Base-by-base conservation (phyloP, 2,329 filamentous ascomycete genomes). In the Beauveria caledonica region DNA sequence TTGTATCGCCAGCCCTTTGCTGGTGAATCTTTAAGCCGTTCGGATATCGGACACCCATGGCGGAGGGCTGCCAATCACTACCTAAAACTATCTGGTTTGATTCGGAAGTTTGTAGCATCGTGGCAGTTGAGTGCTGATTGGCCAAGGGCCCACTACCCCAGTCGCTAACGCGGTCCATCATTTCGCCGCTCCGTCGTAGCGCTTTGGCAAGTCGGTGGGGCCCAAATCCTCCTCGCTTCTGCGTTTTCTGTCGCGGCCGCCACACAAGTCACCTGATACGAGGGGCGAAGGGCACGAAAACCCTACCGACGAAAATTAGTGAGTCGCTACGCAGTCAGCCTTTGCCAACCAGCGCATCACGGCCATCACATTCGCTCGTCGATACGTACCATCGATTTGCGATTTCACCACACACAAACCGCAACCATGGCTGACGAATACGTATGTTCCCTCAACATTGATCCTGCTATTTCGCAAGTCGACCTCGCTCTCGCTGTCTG, bases 381-480 rank as follows among this genome's bases (percentile, higher is more conserved):
- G 74, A 76, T 68, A 67, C 68, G 65, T 66, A 60, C 58, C 71
- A 72, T 74, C 73, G 75, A 76, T 71, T 71, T 75, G 76, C 75
- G 73, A 77, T 75, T 73, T 69, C 70, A 69, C 70, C 70, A 71
- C 70, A 60, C 69, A 67, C 72, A 71, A 70, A 78, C 74, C 78
- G 77, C 75, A 76, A 81, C 73, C 81, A 93, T 93, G 90, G 90
- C 90, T 86, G 90, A 93, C 84, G 88, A 92, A 82, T 94, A 94
- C 83, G 89, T 92, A 84, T 79, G 89, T 89, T 36, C 68, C 13
- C 17, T 40, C 49, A 19, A 45, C 40, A 42, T 23, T 29, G 15
- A 46, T 21, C 3, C 44, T 29, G 1, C 21, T 40, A 36, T 8
- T 23, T 40, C 33, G 36, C 54, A 48, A 13, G 17, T 56, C 44